Evolutionary conservation across 177 flowering plant species (phyloP).

Genomic region (Vitis hybrid): DNA sequence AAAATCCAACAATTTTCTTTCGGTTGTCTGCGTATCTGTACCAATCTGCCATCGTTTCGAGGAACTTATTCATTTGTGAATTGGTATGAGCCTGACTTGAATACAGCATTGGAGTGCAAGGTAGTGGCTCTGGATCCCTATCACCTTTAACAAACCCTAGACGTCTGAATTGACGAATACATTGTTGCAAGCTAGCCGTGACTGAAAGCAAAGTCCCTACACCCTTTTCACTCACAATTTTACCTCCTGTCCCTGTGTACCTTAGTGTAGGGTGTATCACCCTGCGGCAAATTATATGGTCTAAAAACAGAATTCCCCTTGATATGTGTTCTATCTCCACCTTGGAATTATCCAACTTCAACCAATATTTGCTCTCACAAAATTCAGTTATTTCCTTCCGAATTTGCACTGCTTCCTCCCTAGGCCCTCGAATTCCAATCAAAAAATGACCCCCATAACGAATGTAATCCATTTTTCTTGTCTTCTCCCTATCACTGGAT

Average conservation of each 20-base stretch:
- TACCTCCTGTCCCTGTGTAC: slow-evolving; percentile 77
- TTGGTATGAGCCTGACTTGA: slow-evolving; percentile 93
- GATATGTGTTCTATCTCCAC: slow-evolving; percentile 80
- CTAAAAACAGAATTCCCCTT: slow-evolving; percentile 86
- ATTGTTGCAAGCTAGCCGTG: slow-evolving; percentile 83
- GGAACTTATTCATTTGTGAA: slow-evolving; percentile 95
- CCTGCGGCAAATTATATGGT: slow-evolving; percentile 81
- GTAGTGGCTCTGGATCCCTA: slow-evolving; percentile 94
- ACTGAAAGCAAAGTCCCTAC: slow-evolving; percentile 95
- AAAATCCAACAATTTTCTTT: slow-evolving; percentile 90
- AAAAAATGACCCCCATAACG: slow-evolving; percentile 90
- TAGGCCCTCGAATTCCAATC: slow-evolving; percentile 87
- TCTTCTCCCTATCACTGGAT: slow-evolving; percentile 74
- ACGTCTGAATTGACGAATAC: slow-evolving; percentile 76
- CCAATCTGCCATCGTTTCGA: slow-evolving; percentile 99
- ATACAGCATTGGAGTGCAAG: slow-evolving; percentile 95
- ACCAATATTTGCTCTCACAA: slow-evolving; percentile 55
- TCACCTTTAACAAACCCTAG: slow-evolving; percentile 88
- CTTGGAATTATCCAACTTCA: slow-evolving; percentile 71
- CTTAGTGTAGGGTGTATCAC: slow-evolving; percentile 83
- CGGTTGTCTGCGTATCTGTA: slow-evolving; percentile 92
- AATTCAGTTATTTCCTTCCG: slow-evolving; percentile 64
- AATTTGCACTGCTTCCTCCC: slow-evolving; percentile 78
- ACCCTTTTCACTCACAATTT: slow-evolving; percentile 75
- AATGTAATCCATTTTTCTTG: slow-evolving; percentile 87